Evolutionary conservation across 2,329 filamentous ascomycete genomes (phyloP), one percentile per base, ranked within the genome.

Genomic region (Scleromitrula shiraiana): DNA sequence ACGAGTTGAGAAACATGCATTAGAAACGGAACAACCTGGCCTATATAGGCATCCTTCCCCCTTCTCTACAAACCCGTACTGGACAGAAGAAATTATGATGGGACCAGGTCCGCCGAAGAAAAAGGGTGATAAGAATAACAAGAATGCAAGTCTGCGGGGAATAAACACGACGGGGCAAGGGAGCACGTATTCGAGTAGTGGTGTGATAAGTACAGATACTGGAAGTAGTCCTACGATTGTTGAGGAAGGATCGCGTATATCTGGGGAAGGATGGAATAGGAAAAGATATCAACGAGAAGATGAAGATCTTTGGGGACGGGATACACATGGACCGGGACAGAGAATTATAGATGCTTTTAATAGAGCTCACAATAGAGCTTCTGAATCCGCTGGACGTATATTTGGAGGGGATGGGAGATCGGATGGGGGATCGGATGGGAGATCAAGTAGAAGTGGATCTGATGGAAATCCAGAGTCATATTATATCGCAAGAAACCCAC

Each of bases 11-110:
- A 83, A 85, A 64, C 74, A 76, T 38, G 77, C 73, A 50, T 67
- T 82, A 50, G 77, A 85, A 57, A 76, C 75, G 46, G 79, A 88
- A 55, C 79, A 89, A 63, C 86, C 87, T 0, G 79, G 78, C 33
- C 67, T 80, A 9, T 93, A 95, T 65, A 75, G 80, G 42, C 89
- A 96, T 60, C 89, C 85, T 2, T 79, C 81, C 37, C 86, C 88
- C 1, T 93, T 88, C 59, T 83, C 82, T 60, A 95, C 88, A 23
- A 96, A 96, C 60, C 83, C 84, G 10, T 88, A 87, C 67, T 96
- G 90, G 90, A 72, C 77, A 26, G 85, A 93, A 62, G 90, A 96
- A 66, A 94, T 96, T 56, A 74, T 73, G 53, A 76, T 90, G 68
- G 90, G 90, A 0, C 90, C 90, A 2, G 80, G 78, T 3, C 75